Conservation (phyloP, 1,284 basidiomycete species). For the Cryptococcus deneoformans region DNA sequence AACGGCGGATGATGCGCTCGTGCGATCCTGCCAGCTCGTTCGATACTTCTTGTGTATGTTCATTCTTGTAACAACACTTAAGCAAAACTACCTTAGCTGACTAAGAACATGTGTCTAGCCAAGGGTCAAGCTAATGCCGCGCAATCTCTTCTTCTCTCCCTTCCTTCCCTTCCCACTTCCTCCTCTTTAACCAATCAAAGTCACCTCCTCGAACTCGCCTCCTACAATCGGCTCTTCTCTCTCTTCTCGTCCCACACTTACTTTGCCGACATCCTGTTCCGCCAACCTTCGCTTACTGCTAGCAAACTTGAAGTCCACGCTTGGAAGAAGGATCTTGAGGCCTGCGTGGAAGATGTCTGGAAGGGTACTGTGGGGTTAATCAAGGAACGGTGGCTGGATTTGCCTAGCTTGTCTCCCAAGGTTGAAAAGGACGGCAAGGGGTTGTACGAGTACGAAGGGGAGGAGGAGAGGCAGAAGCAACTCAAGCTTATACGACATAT, state of each 20-base stretch:
- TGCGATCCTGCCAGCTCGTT: constrained; percentile 78
- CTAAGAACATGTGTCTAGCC: constrained; percentile 51
- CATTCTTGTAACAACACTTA: not conserved
- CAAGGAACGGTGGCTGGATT: constrained; percentile 51
- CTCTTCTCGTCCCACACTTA: constrained; percentile 37
- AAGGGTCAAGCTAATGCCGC: constrained; percentile 71
- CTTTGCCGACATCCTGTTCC: constrained; percentile 33
- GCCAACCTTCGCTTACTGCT: constrained; percentile 29
- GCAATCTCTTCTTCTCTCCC: constrained; percentile 60
- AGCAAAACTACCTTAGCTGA: not conserved
- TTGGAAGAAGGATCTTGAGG: constrained; percentile 27
- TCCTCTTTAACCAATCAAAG: constrained; percentile 61
- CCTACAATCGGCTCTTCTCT: constrained; percentile 28
- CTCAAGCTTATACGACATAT: constrained; percentile 78
- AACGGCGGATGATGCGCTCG: constrained; percentile 73
- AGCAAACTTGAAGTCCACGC: constrained; percentile 35
- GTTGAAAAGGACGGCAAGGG: not conserved
- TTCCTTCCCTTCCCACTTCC: constrained; percentile 53
- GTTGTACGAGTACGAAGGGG: not conserved
- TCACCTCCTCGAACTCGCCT: constrained; percentile 33
- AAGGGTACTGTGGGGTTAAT: constrained; percentile 49
- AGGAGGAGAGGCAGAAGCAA: constrained; percentile 57
- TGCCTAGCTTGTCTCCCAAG: not conserved
- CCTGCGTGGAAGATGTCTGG: constrained; percentile 48
- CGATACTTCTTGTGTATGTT: constrained; percentile 78